Percentiles rank a stretch among this genome's conserved stretches.
These are phyloP conservation scores for Lachnellula arida DNA, from an alignment of 2,329 filamentous ascomycete genomes.

Conservation along the genomic window DNA sequence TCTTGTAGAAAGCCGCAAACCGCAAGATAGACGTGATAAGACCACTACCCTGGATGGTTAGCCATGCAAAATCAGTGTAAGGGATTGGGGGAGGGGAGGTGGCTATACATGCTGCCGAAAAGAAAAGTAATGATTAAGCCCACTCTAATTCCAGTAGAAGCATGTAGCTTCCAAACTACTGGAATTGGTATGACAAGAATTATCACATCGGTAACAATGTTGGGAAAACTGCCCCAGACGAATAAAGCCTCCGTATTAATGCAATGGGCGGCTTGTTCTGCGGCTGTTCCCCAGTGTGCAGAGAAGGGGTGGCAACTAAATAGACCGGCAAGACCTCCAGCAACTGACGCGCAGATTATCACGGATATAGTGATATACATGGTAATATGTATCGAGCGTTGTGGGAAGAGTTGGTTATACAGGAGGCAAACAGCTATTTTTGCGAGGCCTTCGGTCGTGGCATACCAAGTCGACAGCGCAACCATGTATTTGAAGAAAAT, in stretches of 20 bases:
- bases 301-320: too few species aligned
- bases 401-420: too few species aligned
- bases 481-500: too few species aligned
- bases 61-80: background rate
- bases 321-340: too few species aligned
- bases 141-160: background rate
- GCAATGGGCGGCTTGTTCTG: too few species aligned
- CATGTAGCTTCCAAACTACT: background rate
- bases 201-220: background rate
- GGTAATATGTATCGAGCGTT: too few species aligned
- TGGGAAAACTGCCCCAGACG: background rate
- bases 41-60: background rate
- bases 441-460: too few species aligned
- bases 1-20: constrained; percentile 1
- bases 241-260: background rate
- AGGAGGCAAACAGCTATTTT: too few species aligned
- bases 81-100: background rate
- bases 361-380: too few species aligned
- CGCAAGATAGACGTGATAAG: constrained; percentile 2
- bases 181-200: background rate
- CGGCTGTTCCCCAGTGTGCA: too few species aligned
- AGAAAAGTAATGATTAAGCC: constrained; percentile 1
- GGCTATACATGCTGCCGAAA: background rate
- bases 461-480: too few species aligned
- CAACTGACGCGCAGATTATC: too few species aligned